These are phyloP conservation scores for Claviceps sp. DNA, from an alignment of 2,329 filamentous ascomycete species.

Conservation along the genomic window DNA sequence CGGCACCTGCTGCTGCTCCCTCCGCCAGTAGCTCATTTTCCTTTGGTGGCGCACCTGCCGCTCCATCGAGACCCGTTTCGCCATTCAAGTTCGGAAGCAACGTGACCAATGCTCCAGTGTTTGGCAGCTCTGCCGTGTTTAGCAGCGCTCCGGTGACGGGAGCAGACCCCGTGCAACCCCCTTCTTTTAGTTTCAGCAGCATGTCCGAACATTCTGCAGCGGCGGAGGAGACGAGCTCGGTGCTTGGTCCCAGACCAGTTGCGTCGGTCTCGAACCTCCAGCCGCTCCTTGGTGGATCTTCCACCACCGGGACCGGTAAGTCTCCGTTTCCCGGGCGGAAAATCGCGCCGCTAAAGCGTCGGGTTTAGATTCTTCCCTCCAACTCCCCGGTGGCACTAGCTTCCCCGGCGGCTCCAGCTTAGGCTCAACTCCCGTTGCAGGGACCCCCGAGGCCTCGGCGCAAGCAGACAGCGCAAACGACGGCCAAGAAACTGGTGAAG, in stretches of 20 bases:
- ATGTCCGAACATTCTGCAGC: constrained; percentile 9
- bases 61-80: constrained; percentile 15
- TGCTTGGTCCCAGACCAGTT: constrained; percentile 22
- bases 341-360: constrained; percentile 33
- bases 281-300: constrained; percentile 28
- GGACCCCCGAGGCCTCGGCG: constrained; percentile 43
- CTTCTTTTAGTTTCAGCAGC: constrained; percentile 25
- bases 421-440: constrained; percentile 44
- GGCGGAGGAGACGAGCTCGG: constrained; percentile 15
- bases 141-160: constrained; percentile 13
- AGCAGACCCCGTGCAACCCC: constrained; percentile 16
- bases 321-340: constrained; percentile 27
- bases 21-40: constrained; percentile 21
- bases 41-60: constrained; percentile 21
- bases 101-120: too few species aligned
- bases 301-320: constrained; percentile 34
- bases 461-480: constrained; percentile 28
- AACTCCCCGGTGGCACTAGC: constrained; percentile 39
- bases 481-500: constrained; percentile 35
- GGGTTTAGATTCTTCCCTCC: constrained; percentile 40
- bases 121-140: constrained; percentile 14
- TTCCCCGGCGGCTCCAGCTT: constrained; percentile 47
- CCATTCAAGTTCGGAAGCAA: constrained; percentile 26
- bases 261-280: constrained; percentile 26
- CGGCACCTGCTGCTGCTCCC: constrained; percentile 11